These are phyloP conservation scores for Begonia loranthoides DNA, from an alignment of 306 rosid genomes.

Conservation along the genomic window DNA sequence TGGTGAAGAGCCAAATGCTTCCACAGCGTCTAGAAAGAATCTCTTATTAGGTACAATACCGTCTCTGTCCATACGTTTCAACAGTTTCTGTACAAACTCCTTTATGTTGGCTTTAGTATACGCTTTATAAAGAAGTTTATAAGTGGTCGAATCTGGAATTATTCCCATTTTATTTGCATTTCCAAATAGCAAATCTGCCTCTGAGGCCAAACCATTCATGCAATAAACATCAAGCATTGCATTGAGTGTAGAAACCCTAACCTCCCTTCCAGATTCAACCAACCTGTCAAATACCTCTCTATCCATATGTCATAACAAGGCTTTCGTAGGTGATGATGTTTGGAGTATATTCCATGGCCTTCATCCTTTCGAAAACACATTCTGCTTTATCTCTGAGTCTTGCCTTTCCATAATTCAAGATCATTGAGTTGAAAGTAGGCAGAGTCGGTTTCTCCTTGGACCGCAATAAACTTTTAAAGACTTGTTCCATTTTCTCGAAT, in stretches of 20 bases:
- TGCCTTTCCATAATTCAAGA: conserved; percentile 86
- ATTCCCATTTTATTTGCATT: conserved; percentile 32
- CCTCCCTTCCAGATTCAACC: conserved; percentile 38
- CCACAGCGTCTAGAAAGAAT: conserved; percentile 80
- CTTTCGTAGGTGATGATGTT: conserved; percentile 76
- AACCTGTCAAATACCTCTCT: conserved; percentile 54
- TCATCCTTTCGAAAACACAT: conserved; percentile 38
- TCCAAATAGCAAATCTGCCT: conserved; percentile 57
- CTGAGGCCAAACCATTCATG: conserved; percentile 66
- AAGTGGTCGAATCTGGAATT: conserved; percentile 52
- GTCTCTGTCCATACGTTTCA: conserved; percentile 67
- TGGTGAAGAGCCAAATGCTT: conserved; percentile 45
- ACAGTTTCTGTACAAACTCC: conserved; percentile 57
- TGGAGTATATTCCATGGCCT: conserved; percentile 54
- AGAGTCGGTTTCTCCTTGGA: conserved; percentile 74
- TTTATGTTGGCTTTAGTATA: conserved; percentile 71
- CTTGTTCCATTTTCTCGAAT: conserved; percentile 93
- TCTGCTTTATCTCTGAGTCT: conserved; percentile 65
- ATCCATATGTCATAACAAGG: conserved; percentile 65
- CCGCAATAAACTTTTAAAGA: conserved; percentile 58
- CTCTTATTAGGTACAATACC: conserved; percentile 81
- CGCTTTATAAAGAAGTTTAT: conserved; percentile 80
- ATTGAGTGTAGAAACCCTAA: conserved; percentile 69
- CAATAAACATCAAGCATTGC: conserved; percentile 92
- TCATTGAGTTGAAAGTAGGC: conserved; percentile 90